A percentile compares a stretch with the other conserved stretches of the same genome.
Conservation (phyloP, 2,329 filamentous ascomycete species). For the Fusarium abutilonis region DNA sequence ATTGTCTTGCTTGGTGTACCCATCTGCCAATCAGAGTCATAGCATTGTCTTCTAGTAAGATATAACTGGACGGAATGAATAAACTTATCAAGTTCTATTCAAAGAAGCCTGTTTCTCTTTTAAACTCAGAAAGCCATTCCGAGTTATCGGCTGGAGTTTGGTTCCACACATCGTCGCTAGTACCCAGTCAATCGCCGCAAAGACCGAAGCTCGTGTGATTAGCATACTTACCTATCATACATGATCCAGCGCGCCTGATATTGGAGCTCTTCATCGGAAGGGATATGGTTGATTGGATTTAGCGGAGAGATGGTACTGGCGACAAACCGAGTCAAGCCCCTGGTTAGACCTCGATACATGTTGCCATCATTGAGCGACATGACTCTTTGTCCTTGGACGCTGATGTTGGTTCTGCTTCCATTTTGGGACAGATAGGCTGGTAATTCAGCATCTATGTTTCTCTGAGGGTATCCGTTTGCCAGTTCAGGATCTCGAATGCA, state of each 20-base stretch:
- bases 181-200: background rate
- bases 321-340: conserved; percentile 40
- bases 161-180: conserved; percentile 19
- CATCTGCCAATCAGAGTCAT: too few relatives aligned
- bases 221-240: conserved; percentile 41
- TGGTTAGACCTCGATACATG: conserved; percentile 21
- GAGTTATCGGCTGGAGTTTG: conserved; percentile 21
- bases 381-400: background rate
- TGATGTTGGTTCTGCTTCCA: fast-evolving
- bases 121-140: conserved; percentile 16
- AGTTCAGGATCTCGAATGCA: too few relatives aligned
- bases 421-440: background rate
- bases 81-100: too few relatives aligned
- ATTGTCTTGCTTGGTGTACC: too few relatives aligned
- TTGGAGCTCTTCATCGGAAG: conserved; percentile 51
- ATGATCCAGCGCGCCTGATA: conserved; percentile 49
- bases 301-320: conserved; percentile 46
- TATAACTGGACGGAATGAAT: too few relatives aligned
- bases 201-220: fast-evolving
- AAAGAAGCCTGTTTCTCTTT: conserved; percentile 9
- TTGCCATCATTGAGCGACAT: conserved; percentile 19
- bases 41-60: too few relatives aligned
- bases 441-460: too few relatives aligned
- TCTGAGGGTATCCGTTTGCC: too few relatives aligned
- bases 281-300: conserved; percentile 45